phyloP scores from a whole-genome alignment of 1,284 basidiomycete species.

The Leccinum fuscescens region DNA sequence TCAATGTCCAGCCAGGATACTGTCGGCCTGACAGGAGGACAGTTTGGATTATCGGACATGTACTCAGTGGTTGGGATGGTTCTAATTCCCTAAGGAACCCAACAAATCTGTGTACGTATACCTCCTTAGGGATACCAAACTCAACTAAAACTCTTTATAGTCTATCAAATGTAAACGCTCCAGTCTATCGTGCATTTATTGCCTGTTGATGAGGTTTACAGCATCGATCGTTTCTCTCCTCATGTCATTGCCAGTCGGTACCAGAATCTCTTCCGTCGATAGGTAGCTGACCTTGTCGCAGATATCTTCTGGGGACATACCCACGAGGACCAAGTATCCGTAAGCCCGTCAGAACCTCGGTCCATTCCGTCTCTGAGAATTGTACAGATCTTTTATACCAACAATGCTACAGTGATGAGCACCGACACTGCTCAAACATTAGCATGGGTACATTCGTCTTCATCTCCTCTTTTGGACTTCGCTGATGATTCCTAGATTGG shows the following conservation, averaged over 20 bases:
- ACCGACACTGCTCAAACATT: constrained; percentile 55
- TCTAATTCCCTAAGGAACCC: constrained; percentile 59
- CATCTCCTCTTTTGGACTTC: background rate
- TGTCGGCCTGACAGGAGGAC: constrained; percentile 12
- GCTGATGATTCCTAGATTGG: constrained; percentile 42
- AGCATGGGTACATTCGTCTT: constrained; percentile 46
- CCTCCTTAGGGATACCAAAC: background rate
- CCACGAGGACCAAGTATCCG: constrained; percentile 78
- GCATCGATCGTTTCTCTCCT: constrained; percentile 76
- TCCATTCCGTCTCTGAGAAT: background rate
- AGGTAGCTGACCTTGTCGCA: constrained; percentile 26
- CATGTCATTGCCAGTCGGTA: constrained; percentile 74
- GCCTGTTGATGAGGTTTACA: constrained; percentile 28
- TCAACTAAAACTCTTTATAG: constrained; percentile 33
- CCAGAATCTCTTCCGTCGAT: background rate
- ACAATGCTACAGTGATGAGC: constrained; percentile 65
- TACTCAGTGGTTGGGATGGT: constrained; percentile 76
- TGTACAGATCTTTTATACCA: constrained; percentile 67
- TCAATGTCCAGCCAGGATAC: background rate
- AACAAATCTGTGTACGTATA: constrained; percentile 62
- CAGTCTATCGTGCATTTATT: background rate
- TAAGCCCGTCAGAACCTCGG: constrained; percentile 30
- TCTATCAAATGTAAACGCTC: constrained; percentile 66
- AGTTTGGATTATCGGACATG: constrained; percentile 84
- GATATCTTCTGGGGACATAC: constrained; percentile 81